Evolutionary conservation across 2,329 filamentous ascomycete genomes (phyloP).

Genomic region (Penicillium sp.): DNA sequence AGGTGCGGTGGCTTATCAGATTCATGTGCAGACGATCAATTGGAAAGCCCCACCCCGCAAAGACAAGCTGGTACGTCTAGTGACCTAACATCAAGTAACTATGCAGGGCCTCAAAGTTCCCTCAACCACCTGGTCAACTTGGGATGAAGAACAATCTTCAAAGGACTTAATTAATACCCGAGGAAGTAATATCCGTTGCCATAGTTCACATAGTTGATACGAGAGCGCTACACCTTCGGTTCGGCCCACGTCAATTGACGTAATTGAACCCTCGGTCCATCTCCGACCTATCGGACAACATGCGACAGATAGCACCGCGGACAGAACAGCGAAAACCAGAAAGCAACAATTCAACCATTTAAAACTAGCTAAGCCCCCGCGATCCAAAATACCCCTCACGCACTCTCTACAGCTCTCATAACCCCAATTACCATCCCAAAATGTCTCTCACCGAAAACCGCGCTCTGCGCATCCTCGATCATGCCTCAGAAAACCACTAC

Average conservation of each 20-base stretch:
- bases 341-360: neutral
- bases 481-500: conserved; percentile 57
- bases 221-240: neutral
- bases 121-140: too few species aligned
- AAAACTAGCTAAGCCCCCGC: conserved; percentile 1
- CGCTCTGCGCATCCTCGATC: conserved; percentile 58
- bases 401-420: neutral
- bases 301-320: conserved; percentile 11
- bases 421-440: conserved; percentile 29
- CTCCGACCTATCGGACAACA: conserved; percentile 19
- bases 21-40: too few species aligned
- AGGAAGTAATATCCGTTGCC: too few species aligned
- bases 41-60: too few species aligned
- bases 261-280: conserved; percentile 11
- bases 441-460: conserved; percentile 50
- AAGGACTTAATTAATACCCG: too few species aligned
- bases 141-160: too few species aligned
- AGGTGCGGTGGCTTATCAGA: too few species aligned
- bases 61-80: too few species aligned
- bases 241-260: conserved; percentile 8
- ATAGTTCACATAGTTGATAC: neutral
- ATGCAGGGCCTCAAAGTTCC: too few species aligned
- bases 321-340: conserved; percentile 5
- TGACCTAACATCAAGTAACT: too few species aligned
- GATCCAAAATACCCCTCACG: neutral